phyloP scores from a whole-genome alignment of 78 protist species.

The Guillardia theta region DNA sequence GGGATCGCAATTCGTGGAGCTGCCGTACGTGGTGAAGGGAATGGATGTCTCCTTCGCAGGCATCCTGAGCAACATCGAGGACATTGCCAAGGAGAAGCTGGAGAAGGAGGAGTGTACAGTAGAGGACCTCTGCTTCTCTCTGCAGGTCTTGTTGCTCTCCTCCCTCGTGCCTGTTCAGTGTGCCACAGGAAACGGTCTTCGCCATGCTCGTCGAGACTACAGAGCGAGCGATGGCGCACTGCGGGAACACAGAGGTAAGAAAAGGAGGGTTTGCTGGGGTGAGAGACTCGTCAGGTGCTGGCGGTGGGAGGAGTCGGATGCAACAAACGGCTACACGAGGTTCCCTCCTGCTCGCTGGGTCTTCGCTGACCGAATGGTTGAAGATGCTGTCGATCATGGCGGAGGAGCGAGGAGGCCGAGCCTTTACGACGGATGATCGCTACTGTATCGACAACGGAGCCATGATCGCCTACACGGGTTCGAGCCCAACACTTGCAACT shows the following conservation, averaged over 20 bases:
- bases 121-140: conserved; percentile 88
- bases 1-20: conserved; percentile 55
- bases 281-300: conserved; percentile 66
- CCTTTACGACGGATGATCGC: conserved; percentile 88
- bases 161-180: too few species aligned
- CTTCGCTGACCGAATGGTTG: too few species aligned
- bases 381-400: conserved; percentile 95
- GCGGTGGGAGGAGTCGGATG: conserved; percentile 99
- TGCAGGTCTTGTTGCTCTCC: too few species aligned
- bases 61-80: background rate
- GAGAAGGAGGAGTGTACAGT: conserved; percentile 48
- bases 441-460: conserved; percentile 99
- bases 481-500: background rate
- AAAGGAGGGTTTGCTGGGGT: background rate
- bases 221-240: conserved; percentile 98
- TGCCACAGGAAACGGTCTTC: conserved; percentile 88
- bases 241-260: conserved; percentile 57
- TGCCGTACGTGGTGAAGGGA: conserved; percentile 89
- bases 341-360: too few species aligned
- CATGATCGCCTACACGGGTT: conserved; percentile 92
- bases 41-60: conserved; percentile 64
- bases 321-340: conserved; percentile 46
- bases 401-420: conserved; percentile 79
- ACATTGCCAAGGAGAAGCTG: background rate
- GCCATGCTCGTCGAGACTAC: conserved; percentile 98